Evolutionary conservation across 2,329 filamentous ascomycete genomes (phyloP).

Genomic region (Cyclaneusma minus): DNA sequence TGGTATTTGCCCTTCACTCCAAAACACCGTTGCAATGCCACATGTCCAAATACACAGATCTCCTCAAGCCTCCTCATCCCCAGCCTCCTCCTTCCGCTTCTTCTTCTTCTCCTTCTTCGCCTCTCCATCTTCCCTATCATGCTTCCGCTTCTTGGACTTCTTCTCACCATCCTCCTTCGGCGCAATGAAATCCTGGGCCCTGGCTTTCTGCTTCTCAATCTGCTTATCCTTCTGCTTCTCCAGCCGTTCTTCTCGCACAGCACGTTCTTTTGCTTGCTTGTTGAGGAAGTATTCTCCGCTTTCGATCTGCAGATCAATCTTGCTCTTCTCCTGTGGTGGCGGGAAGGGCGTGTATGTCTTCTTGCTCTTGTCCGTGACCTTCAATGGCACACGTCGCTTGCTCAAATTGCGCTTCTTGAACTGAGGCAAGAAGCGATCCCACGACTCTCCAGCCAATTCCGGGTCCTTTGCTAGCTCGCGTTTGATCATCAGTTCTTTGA

Average conservation of each 20-base stretch:
- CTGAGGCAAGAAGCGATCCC: constrained; percentile 91
- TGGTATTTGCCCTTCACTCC: too few species aligned
- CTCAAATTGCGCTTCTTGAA: constrained; percentile 89
- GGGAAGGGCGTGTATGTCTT: constrained; percentile 97
- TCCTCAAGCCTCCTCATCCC: constrained; percentile 11
- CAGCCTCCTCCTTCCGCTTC: constrained; percentile 2
- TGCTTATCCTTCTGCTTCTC: constrained; percentile 80
- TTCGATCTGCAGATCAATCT: constrained; percentile 95
- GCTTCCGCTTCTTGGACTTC: constrained; percentile 36
- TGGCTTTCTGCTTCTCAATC: constrained; percentile 72
- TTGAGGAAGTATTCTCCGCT: constrained; percentile 91
- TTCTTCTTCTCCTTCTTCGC: constrained; percentile 7
- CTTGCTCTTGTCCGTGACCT: constrained; percentile 83
- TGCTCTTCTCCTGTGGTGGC: constrained; percentile 94
- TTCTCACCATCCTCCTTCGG: constrained; percentile 56
- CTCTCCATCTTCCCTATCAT: constrained; percentile 11
- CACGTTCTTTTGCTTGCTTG: constrained; percentile 82
- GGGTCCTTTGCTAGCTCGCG: constrained; percentile 83
- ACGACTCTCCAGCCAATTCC: constrained; percentile 72
- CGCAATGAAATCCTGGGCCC: constrained; percentile 73
- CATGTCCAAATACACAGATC: too few species aligned
- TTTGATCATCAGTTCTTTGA: constrained; percentile 93
- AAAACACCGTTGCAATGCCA: too few species aligned
- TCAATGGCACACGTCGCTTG: constrained; percentile 67
- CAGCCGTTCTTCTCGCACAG: constrained; percentile 60